phyloP scores from a whole-genome alignment of 441 rosid species.

The Manihot esculenta region DNA sequence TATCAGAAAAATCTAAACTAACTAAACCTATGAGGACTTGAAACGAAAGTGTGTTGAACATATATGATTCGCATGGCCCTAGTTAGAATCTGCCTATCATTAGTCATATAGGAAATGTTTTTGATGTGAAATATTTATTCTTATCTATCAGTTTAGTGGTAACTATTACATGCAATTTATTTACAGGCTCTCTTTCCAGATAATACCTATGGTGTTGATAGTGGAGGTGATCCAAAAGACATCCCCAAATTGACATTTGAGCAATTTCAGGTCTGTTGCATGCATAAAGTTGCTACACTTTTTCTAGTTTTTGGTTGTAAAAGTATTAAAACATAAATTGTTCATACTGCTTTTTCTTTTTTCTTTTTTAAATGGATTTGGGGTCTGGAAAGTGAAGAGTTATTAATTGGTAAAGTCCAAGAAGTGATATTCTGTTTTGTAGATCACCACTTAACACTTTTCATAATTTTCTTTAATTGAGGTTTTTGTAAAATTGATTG shows the following conservation, averaged over 20 bases:
- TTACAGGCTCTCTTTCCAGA: slow-evolving; percentile 82
- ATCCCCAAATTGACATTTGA: slow-evolving; percentile 82
- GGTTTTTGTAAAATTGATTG: background rate
- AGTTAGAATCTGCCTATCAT: background rate
- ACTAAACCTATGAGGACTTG: background rate
- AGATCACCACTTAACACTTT: background rate
- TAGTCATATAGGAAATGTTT: background rate
- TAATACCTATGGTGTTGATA: slow-evolving; percentile 91
- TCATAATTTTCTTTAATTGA: background rate
- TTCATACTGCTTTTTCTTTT: background rate
- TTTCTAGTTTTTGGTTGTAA: background rate
- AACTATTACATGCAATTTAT: slow-evolving; percentile 20
- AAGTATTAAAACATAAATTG: background rate
- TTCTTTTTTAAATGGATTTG: slow-evolving; percentile 3
- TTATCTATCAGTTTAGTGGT: background rate
- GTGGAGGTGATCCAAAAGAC: slow-evolving; percentile 95
- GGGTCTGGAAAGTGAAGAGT: background rate
- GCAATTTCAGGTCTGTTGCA: slow-evolving; percentile 66
- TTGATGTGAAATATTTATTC: slow-evolving; percentile 4
- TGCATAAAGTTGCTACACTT: slow-evolving; percentile 5
- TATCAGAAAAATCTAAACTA: background rate
- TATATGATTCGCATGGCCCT: slow-evolving; percentile 1
- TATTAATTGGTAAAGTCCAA: background rate
- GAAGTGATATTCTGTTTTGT: background rate
- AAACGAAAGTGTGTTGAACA: background rate